phyloP scores from a whole-genome alignment of 2,329 filamentous ascomycete genomes.

The Exophiala dermatitidis region DNA sequence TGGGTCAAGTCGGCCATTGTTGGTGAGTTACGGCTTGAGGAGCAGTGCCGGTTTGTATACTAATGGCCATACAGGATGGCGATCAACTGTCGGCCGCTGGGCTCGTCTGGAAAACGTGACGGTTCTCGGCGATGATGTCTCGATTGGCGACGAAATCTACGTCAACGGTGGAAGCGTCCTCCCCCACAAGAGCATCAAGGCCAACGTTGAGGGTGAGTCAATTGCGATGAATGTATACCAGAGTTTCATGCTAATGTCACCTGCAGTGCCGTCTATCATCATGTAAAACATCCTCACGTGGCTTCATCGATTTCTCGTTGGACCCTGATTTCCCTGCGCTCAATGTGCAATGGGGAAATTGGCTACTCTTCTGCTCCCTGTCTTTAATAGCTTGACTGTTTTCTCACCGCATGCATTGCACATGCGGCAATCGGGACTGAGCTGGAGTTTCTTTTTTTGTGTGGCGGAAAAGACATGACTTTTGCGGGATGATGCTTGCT shows the following conservation, averaged over 20 bases:
- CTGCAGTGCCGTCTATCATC: constrained; percentile 43
- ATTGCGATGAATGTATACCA: background rate
- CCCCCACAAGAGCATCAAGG: constrained; percentile 98
- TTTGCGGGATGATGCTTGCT: too few relatives aligned
- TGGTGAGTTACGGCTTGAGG: constrained; percentile 33
- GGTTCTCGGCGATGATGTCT: constrained; percentile 96
- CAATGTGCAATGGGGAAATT: background rate
- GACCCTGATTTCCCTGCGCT: background rate
- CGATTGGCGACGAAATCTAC: constrained; percentile 95
- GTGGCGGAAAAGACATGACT: background rate
- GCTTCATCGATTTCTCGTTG: background rate
- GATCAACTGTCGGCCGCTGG: constrained; percentile 92
- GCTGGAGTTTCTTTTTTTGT: background rate
- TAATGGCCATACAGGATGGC: constrained; percentile 57
- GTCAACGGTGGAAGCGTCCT: constrained; percentile 94
- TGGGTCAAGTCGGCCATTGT: constrained; percentile 99
- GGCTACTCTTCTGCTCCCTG: background rate
- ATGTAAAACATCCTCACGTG: constrained; percentile 35
- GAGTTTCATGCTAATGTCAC: constrained; percentile 1
- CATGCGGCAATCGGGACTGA: background rate
- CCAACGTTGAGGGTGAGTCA: constrained; percentile 73
- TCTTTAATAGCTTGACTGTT: background rate
- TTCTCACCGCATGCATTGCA: background rate
- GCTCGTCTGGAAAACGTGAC: constrained; percentile 94
- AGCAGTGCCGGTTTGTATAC: background rate